These are phyloP conservation scores for Coniferiporia sulphurascens DNA, from an alignment of 1,284 basidiomycete species.

Conservation along the genomic window DNA sequence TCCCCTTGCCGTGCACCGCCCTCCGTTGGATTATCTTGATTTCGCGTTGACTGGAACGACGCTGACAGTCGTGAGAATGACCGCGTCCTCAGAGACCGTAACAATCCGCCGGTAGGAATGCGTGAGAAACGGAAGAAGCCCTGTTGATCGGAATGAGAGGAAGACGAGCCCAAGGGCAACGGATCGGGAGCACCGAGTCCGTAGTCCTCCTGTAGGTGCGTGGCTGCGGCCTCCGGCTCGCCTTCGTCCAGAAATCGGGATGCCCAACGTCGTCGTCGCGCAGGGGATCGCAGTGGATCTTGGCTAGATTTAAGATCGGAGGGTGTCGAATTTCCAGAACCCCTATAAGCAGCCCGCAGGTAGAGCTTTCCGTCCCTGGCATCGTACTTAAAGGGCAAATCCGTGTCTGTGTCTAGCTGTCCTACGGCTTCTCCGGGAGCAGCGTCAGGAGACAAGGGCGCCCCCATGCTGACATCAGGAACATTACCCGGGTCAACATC, in stretches of 20 bases:
- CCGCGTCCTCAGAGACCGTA: conserved; percentile 43
- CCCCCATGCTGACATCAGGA: conserved; percentile 15
- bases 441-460: conserved; percentile 1
- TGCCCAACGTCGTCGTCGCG: conserved; percentile 43
- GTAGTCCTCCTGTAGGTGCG: conserved; percentile 5
- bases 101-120: conserved; percentile 28
- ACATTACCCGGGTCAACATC: conserved; percentile 14
- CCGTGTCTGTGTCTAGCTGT: conserved; percentile 13
- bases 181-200: conserved; percentile 20
- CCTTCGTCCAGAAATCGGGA: conserved; percentile 36
- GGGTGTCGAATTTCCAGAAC: conserved; percentile 27
- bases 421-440: conserved; percentile 1
- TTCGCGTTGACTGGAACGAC: conserved; percentile 38
- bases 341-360: conserved; percentile 17
- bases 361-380: conserved; percentile 16
- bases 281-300: conserved; percentile 37
- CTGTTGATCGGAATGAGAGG: conserved; percentile 21
- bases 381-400: conserved; percentile 40
- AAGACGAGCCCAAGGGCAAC: conserved; percentile 14
- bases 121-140: conserved; percentile 12
- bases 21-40: conserved; percentile 27
- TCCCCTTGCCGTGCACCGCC: conserved; percentile 25
- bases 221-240: conserved; percentile 13
- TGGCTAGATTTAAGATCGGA: conserved; percentile 24
- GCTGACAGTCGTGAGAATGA: conserved; percentile 47